Conservation (phyloP, 768 basidiomycete species). For the Sporobolomyces phaffii region DNA sequence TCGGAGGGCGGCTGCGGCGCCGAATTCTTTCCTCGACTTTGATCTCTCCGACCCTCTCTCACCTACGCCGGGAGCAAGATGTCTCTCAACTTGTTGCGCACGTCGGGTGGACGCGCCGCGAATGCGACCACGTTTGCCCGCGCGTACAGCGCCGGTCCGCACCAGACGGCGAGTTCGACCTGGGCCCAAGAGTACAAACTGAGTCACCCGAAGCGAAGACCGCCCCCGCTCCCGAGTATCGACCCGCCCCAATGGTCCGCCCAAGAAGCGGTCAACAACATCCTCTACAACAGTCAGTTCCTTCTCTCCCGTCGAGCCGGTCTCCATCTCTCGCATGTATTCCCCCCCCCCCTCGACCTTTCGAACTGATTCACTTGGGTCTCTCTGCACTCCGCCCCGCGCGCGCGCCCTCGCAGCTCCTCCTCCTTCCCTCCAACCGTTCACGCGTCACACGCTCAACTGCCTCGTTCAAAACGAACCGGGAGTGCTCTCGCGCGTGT, state of each 20-base stretch:
- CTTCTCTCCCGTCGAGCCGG: slow-evolving; percentile 49
- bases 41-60: too few species aligned
- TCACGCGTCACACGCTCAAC: slow-evolving; percentile 68
- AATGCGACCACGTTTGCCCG: not conserved
- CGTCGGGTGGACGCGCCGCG: not conserved
- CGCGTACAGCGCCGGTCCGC: slow-evolving; percentile 1
- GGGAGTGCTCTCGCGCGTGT: slow-evolving; percentile 95
- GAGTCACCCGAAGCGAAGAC: slow-evolving; percentile 57
- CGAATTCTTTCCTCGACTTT: not conserved
- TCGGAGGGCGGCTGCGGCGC: too few species aligned
- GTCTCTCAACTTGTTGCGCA: slow-evolving; percentile 1
- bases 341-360: not conserved
- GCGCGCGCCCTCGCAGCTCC: slow-evolving; percentile 30
- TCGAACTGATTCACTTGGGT: too few species aligned
- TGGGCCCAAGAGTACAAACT: slow-evolving; percentile 90
- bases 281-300: slow-evolving; percentile 66
- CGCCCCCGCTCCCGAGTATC: slow-evolving; percentile 77
- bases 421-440: slow-evolving; percentile 37
- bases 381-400: too few species aligned
- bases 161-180: slow-evolving; percentile 49
- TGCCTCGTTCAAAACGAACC: slow-evolving; percentile 99
- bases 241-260: slow-evolving; percentile 79
- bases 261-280: slow-evolving; percentile 95
- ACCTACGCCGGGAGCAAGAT: not conserved
- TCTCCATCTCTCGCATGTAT: slow-evolving; percentile 42